Evolutionary conservation across 2,329 filamentous ascomycete genomes (phyloP).

Genomic region (Botrytis pseudocinerea): DNA sequence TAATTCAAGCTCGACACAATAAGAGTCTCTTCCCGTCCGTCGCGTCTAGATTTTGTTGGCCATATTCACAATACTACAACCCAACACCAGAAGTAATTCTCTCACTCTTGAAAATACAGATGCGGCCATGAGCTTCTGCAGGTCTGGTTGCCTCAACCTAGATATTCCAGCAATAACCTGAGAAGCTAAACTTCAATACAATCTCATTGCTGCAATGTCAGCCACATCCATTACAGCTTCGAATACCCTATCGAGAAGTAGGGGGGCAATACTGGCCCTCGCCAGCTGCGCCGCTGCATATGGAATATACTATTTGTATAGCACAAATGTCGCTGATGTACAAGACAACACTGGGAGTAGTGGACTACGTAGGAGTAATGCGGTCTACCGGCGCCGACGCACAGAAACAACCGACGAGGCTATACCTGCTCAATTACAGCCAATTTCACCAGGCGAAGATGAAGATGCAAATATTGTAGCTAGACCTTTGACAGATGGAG

Average conservation of each 20-base stretch:
- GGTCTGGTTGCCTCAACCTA: slow-evolving; percentile 14
- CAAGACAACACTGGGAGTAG: not conserved
- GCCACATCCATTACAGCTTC: slow-evolving; percentile 52
- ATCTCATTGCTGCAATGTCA: slow-evolving; percentile 34
- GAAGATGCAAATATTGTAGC: slow-evolving; percentile 35
- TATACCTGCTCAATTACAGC: not conserved
- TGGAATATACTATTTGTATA: slow-evolving; percentile 60
- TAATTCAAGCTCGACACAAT: slow-evolving; percentile 13
- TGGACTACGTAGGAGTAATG: slow-evolving; percentile 64
- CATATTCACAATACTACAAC: not conserved
- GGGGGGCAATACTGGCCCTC: slow-evolving; percentile 56
- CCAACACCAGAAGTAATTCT: not conserved
- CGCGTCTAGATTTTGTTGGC: not conserved
- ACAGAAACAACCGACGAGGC: not conserved
- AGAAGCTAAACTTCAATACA: not conserved
- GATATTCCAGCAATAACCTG: not conserved
- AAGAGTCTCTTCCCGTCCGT: not conserved
- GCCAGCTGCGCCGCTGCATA: slow-evolving; percentile 58
- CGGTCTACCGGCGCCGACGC: slow-evolving; percentile 53
- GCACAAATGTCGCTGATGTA: slow-evolving; percentile 25
- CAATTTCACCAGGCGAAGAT: slow-evolving; percentile 32
- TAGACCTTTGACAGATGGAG: slow-evolving; percentile 37
- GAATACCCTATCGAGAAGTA: slow-evolving; percentile 53
- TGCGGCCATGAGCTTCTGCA: slow-evolving; percentile 7
- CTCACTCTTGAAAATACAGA: not conserved